A percentile compares a stretch with the other conserved stretches of the same genome.
phyloP scores from a whole-genome alignment of 495 filamentous ascomycete genomes.

The Cercophora scortea region DNA sequence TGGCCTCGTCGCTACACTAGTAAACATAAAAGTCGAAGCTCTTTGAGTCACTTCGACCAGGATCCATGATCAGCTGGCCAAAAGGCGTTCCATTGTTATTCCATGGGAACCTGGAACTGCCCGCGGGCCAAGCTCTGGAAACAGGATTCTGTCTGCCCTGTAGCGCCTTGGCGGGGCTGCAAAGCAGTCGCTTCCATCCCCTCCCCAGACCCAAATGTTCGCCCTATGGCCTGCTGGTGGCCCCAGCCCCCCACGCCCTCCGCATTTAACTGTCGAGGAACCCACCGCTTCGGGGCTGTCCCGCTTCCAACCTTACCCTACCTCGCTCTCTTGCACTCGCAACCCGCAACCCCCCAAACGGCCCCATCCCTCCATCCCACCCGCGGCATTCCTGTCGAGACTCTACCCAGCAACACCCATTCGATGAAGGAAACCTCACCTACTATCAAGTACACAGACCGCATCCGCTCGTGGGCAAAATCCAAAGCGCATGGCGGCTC shows the following conservation, averaged over 20 bases:
- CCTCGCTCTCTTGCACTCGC: neutral
- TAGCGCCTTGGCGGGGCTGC: too few species aligned
- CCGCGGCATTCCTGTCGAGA: neutral
- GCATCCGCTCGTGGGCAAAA: constrained; percentile 49
- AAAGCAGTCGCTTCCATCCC: too few species aligned
- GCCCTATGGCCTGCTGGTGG: too few species aligned
- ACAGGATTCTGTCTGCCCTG: too few species aligned
- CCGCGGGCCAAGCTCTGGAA: too few species aligned
- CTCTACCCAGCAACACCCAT: constrained; percentile 7
- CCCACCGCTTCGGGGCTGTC: neutral
- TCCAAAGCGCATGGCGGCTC: constrained; percentile 46
- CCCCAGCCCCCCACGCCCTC: neutral
- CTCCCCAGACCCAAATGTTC: too few species aligned
- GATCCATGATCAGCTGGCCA: too few species aligned
- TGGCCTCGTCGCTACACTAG: too few species aligned
- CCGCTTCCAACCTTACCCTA: neutral
- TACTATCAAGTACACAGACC: constrained; percentile 45
- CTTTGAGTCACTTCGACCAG: too few species aligned
- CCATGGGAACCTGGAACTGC: too few species aligned
- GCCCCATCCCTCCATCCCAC: neutral
- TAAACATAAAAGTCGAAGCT: too few species aligned
- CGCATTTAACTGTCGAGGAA: neutral
- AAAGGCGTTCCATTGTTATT: too few species aligned
- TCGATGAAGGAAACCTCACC: constrained; percentile 61
- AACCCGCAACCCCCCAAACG: neutral